These are phyloP conservation scores for Nephelium lappaceum DNA, from an alignment of 345 rosid species.

Conservation along the genomic window DNA sequence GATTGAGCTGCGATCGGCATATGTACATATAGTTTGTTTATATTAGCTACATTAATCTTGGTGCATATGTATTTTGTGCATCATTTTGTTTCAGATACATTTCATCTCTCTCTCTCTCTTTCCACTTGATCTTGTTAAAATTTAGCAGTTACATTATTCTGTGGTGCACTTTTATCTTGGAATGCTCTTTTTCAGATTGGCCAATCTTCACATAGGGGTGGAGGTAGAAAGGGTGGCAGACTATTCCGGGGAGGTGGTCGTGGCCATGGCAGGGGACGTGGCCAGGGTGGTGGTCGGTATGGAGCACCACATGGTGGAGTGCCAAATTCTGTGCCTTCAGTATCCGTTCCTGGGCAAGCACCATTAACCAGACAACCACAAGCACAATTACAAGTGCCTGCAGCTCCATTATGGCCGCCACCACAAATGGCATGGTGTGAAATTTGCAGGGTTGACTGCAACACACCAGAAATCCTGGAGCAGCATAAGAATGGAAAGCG, in stretches of 20 bases:
- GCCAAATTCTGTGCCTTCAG: constrained; percentile 19
- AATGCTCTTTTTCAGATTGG: constrained; percentile 32
- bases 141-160: constrained; percentile 13
- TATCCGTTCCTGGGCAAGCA: constrained; percentile 24
- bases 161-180: constrained; percentile 21
- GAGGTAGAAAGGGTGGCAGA: constrained; percentile 34
- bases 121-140: constrained; percentile 10
- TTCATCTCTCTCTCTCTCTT: not conserved
- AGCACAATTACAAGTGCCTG: constrained; percentile 20
- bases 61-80: not conserved
- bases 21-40: not conserved
- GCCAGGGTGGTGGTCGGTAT: constrained; percentile 17
- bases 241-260: constrained; percentile 29
- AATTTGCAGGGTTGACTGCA: constrained; percentile 49
- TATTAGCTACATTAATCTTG: not conserved
- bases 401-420: constrained; percentile 32
- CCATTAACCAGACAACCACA: not conserved
- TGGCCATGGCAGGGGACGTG: constrained; percentile 32
- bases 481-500: constrained; percentile 50
- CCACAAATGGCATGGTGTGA: constrained; percentile 45
- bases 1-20: not conserved
- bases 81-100: not conserved
- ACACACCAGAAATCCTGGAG: constrained; percentile 36
- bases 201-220: constrained; percentile 32
- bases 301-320: constrained; percentile 15